Base-by-base conservation (phyloP, 805 yeast species). In the Ogataea degrootiae region DNA sequence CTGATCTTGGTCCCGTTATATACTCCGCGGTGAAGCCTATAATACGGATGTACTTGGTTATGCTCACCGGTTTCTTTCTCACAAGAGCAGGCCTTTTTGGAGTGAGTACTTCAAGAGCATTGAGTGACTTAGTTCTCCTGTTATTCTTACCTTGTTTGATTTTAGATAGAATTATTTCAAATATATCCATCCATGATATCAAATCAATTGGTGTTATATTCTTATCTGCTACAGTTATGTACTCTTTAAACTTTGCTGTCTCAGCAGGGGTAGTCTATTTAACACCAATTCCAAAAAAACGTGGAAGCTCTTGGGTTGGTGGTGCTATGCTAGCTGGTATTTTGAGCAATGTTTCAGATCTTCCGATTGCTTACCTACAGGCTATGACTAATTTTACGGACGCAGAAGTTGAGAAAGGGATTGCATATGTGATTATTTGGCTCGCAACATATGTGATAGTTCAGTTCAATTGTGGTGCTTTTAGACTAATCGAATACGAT, bases 361-460 rank as follows among this genome's bases (percentile, higher is more conserved):
- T 85, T 42, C 94, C 94, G 0, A 84, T 85, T 53, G 91, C 92
- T 0, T 85, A 83, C 58, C 57, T 85, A 42, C 88, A 83, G 56
- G 83, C 87, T 1, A 70, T 85, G 64, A 76, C 78, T 2, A 52
- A 61, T 19, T 63, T 67, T 38, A 76, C 77, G 14, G 38, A 42
- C 6, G 55, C 46, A 7, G 56, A 67, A 51, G 60, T 56, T n/a
- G 58, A 66, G 42, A 66, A 66, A 45, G 71, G 70, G 39, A 67
- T 68, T 1, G 83, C 83, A 2, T 79, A 77, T 58, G 79, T 79
- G 33, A 75, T 78, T 61, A 79, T 79, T 44, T 79, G 78, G 65
- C 65, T 79, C 35, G 80, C 82, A 4, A 68, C 77, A 45, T 80
- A 77, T 54, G 71, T 77, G 16, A 55, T 74, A 33, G 71, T 68